Conservation (phyloP, 2,329 filamentous ascomycete species). For the Leptographium flavum region DNA sequence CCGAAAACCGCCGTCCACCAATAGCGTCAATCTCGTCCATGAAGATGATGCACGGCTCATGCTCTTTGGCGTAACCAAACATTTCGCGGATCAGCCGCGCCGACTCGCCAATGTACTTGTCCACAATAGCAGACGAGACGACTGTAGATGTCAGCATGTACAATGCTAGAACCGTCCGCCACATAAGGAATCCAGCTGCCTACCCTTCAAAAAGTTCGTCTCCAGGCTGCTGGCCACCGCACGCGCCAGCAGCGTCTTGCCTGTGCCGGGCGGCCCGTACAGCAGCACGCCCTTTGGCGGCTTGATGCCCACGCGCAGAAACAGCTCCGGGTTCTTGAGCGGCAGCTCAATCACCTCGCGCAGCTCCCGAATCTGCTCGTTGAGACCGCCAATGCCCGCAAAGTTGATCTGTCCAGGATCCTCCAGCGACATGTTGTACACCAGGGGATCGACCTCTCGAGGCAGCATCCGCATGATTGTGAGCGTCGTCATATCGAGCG, state of each 20-base stretch:
- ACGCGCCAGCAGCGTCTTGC: constrained; percentile 87
- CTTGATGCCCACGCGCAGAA: constrained; percentile 94
- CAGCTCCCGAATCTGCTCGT: constrained; percentile 95
- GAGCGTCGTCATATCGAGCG: constrained; percentile 97
- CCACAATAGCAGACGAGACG: constrained; percentile 95
- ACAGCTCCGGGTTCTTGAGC: constrained; percentile 96
- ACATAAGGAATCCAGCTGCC: too few species aligned
- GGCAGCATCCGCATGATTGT: constrained; percentile 99
- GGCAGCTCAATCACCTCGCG: constrained; percentile 96
- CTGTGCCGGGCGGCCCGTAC: constrained; percentile 91
- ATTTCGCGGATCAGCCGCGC: constrained; percentile 95
- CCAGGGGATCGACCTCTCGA: constrained; percentile 91
- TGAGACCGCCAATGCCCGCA: constrained; percentile 90
- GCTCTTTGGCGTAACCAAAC: constrained; percentile 99
- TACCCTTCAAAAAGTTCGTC: constrained; percentile 96
- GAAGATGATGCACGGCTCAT: constrained; percentile 99
- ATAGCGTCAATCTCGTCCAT: constrained; percentile 99
- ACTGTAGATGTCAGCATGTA: constrained; percentile 35
- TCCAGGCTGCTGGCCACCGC: constrained; percentile 93
- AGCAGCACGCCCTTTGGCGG: constrained; percentile 93
- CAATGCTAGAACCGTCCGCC: neutral
- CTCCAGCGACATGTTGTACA: constrained; percentile 99
- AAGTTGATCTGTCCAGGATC: constrained; percentile 97
- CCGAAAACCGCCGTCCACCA: constrained; percentile 87
- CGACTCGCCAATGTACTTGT: constrained; percentile 99